These are phyloP conservation scores for Xylaria palmicola DNA, from an alignment of 495 filamentous ascomycete species.

Conservation along the genomic window DNA sequence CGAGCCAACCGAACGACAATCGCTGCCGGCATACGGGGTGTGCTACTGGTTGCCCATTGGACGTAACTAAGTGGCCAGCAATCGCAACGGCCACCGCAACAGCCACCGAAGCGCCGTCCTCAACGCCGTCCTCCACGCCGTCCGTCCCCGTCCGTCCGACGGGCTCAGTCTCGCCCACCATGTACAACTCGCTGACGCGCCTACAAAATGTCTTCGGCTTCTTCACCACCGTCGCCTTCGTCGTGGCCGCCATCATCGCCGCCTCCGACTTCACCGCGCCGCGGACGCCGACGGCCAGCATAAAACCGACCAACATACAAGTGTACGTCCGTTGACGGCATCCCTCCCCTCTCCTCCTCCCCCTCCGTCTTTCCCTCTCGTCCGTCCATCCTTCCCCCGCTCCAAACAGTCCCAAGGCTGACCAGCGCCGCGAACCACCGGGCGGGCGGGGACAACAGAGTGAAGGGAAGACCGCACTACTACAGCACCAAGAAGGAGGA, in stretches of 20 bases:
- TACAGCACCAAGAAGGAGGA: slow-evolving; percentile 90
- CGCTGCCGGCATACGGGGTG: too few relatives aligned
- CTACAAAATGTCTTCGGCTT: slow-evolving; percentile 93
- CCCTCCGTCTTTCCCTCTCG: neutral
- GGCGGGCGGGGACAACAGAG: too few relatives aligned
- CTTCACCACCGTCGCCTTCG: slow-evolving; percentile 91
- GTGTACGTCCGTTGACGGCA: too few relatives aligned
- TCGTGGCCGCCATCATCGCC: slow-evolving; percentile 75
- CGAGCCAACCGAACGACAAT: neutral
- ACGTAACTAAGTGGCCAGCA: too few relatives aligned
- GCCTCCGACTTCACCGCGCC: slow-evolving; percentile 71
- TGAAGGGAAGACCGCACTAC: slow-evolving; percentile 88
- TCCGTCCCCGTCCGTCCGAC: neutral
- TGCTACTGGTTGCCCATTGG: too few relatives aligned
- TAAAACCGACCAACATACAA: slow-evolving; percentile 76
- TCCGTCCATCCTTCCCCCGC: neutral
- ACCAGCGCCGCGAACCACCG: too few relatives aligned
- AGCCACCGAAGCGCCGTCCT: too few relatives aligned
- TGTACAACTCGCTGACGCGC: slow-evolving; percentile 85
- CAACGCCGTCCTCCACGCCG: neutral
- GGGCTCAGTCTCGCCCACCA: slow-evolving; percentile 40
- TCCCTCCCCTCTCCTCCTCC: neutral
- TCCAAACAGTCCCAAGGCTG: too few relatives aligned
- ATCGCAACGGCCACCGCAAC: too few relatives aligned
- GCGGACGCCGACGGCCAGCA: slow-evolving; percentile 60